Percentiles rank a stretch among this genome's conserved stretches.
Evolutionary conservation across 2,329 filamentous ascomycete genomes (phyloP).

Genomic region (Teratosphaeria viscida): DNA sequence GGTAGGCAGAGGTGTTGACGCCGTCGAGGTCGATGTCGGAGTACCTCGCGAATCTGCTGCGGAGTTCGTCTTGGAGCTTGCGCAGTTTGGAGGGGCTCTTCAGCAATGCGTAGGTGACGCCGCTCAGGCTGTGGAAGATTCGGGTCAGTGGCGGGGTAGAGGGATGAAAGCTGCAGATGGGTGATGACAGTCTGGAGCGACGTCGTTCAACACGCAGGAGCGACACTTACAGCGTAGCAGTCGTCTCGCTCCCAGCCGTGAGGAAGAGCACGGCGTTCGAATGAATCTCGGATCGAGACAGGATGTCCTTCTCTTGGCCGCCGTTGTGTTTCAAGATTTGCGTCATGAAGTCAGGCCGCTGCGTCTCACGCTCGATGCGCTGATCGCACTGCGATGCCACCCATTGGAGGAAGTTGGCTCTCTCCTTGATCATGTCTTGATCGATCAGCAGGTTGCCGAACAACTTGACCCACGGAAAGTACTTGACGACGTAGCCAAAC

Average conservation of each 20-base stretch:
- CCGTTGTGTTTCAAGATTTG: constrained; percentile 35
- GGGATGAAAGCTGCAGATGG: constrained; percentile 58
- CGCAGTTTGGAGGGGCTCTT: constrained; percentile 47
- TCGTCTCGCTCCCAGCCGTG: constrained; percentile 49
- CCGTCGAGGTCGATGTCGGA: constrained; percentile 27
- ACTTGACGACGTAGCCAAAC: constrained; percentile 15
- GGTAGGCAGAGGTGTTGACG: constrained; percentile 27
- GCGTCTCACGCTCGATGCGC: constrained; percentile 20
- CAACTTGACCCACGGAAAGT: constrained; percentile 17
- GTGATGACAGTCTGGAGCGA: constrained; percentile 52
- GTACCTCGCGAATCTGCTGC: constrained; percentile 20
- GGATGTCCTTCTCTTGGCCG: constrained; percentile 8
- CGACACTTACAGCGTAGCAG: not conserved
- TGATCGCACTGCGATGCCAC: constrained; percentile 16
- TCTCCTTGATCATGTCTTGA: constrained; percentile 8
- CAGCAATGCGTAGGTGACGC: constrained; percentile 62
- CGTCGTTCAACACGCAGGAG: not conserved
- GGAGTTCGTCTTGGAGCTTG: constrained; percentile 48
- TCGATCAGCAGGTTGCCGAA: constrained; percentile 13
- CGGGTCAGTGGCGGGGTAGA: not conserved
- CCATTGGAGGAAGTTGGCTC: constrained; percentile 15
- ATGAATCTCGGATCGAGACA: constrained; percentile 23
- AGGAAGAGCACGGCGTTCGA: constrained; percentile 47
- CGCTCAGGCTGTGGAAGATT: constrained; percentile 35
- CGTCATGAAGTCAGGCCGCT: constrained; percentile 38